phyloP scores from a whole-genome alignment of 495 filamentous ascomycete genomes.

The Penicillium parvum region DNA sequence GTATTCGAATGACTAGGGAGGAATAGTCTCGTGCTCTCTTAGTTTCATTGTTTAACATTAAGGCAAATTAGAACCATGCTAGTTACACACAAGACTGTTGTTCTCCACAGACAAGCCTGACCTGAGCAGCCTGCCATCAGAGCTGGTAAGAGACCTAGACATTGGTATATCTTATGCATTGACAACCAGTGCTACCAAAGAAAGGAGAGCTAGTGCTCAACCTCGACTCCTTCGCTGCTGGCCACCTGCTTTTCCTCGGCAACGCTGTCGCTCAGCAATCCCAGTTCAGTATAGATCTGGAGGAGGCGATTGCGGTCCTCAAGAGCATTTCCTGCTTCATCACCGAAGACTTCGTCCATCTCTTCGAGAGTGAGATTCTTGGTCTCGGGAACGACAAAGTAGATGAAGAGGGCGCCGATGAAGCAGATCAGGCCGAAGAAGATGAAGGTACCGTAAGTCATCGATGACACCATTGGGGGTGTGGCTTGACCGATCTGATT shows the following conservation, averaged over 20 bases:
- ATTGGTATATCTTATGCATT: too few relatives aligned
- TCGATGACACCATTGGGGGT: constrained; percentile 14
- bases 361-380: constrained; percentile 64
- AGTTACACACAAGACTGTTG: too few relatives aligned
- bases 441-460: constrained; percentile 49
- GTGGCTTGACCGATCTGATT: constrained; percentile 2
- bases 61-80: too few relatives aligned
- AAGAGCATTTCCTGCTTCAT: constrained; percentile 6
- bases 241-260: not conserved
- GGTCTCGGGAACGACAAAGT: constrained; percentile 61
- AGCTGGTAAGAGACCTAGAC: too few relatives aligned
- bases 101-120: too few relatives aligned
- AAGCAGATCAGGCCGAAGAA: constrained; percentile 61
- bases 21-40: too few relatives aligned
- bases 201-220: not conserved
- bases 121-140: too few relatives aligned
- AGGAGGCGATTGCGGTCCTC: constrained; percentile 4
- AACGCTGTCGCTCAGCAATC: not conserved
- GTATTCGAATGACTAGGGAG: too few relatives aligned
- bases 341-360: constrained; percentile 51
- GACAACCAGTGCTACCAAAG: too few relatives aligned
- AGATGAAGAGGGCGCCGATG: constrained; percentile 52
- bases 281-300: constrained; percentile 5
- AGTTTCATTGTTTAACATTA: too few relatives aligned
- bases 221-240: not conserved